Evolutionary conservation across 2,329 filamentous ascomycete genomes (phyloP), one percentile per base, ranked within the genome.

Genomic region (Metarhizium anisopliae): DNA sequence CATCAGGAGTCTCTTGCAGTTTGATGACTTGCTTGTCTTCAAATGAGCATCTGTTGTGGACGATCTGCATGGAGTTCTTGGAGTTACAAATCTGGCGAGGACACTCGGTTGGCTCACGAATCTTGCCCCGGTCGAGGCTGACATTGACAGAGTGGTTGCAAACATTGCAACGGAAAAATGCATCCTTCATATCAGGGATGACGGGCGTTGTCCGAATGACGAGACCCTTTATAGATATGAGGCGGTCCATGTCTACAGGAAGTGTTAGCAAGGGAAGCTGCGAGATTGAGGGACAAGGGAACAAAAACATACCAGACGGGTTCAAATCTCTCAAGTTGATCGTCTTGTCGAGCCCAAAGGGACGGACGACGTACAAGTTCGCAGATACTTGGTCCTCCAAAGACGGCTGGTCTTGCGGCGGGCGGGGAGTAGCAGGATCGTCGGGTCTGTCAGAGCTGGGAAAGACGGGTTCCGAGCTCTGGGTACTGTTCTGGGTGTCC

Each of bases 11-110:
- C 72, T 99, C 94, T 72, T 99, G 94, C 45, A 99, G 79, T 71
- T 99, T 99, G 74, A 99, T 96, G 58, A 99, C 90, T 70, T 99
- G 94, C 76, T 99, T 99, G 70, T 99, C 94, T 55, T 92, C 87
- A 66, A 99, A 99, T 8, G 83, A 82, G 63, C 91, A 97, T 58
- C 94, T 86, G 72, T 99, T 99, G 77, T 99, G 94, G 20, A 97
- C 82, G 62, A 99, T 95, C 67, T 96, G 90, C 93, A 99, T 97
- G 2, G 93, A 96, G 73, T 99, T 97, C 68, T 86, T 88, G 55
- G 87, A 85, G 52, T 83, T 80, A 74, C 94, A 99, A 55, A 88
- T 83, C 29, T 82, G 78, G 55, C 94, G 87, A 25, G 92, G 90
- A 68, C 94, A 99, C 63, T 86, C 82, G 0, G 90, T 96, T 2